Percentiles rank a stretch among this genome's conserved stretches.
phyloP scores from a whole-genome alignment of 305 asterid species.

The Solanum hybrid region DNA sequence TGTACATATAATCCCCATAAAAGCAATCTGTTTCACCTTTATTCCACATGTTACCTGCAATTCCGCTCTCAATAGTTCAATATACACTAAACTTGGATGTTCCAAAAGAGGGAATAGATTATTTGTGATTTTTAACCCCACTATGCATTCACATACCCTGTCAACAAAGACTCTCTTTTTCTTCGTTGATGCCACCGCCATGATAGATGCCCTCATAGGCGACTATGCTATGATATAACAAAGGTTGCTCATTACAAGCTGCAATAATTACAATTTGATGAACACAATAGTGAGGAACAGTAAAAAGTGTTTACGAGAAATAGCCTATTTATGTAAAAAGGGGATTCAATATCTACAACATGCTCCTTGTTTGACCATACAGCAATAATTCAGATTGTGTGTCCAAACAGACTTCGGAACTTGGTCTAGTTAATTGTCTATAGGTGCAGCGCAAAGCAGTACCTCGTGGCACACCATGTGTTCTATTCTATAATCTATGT shows the following conservation, averaged over 20 bases:
- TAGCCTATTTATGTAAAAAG: neutral
- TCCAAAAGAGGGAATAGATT: neutral
- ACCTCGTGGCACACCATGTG: neutral
- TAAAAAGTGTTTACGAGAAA: neutral
- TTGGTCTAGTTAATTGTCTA: neutral
- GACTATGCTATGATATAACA: slow-evolving; percentile 10
- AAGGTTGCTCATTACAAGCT: slow-evolving; percentile 32
- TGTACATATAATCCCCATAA: slow-evolving; percentile 65
- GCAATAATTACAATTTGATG: slow-evolving; percentile 16
- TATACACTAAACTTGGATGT: neutral
- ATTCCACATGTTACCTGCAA: slow-evolving; percentile 62
- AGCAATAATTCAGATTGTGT: neutral
- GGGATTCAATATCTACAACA: neutral
- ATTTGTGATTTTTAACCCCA: neutral
- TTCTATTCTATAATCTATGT: neutral
- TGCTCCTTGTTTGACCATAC: neutral
- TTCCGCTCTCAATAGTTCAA: slow-evolving; percentile 7
- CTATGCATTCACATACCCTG: slow-evolving; percentile 30
- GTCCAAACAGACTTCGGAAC: neutral
- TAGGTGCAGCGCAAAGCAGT: neutral
- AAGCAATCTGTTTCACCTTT: slow-evolving; percentile 69
- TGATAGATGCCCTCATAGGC: slow-evolving; percentile 56
- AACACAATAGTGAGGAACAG: neutral
- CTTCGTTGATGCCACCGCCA: slow-evolving; percentile 51
- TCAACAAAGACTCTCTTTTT: slow-evolving; percentile 40